Evolutionary conservation across 2,329 filamentous ascomycete species (phyloP).

Genomic region (Fusarium beomiforme): DNA sequence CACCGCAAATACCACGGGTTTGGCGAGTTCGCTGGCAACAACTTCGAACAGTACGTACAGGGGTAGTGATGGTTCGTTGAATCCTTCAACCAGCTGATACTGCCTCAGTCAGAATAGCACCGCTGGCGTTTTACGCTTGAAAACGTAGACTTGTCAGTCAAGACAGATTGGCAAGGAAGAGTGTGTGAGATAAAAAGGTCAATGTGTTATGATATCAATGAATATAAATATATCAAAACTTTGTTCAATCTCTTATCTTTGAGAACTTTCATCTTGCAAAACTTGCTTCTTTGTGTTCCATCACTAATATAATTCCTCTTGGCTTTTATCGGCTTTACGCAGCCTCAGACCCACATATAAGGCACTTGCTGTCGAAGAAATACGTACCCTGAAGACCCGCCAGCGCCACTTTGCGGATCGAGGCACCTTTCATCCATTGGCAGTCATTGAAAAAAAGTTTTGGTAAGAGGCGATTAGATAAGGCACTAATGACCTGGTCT

Average conservation of each 20-base stretch:
- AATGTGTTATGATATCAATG: slow-evolving; percentile 10
- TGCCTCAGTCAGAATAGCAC: slow-evolving; percentile 7
- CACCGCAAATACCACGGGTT: not conserved
- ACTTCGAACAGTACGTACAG: slow-evolving; percentile 23
- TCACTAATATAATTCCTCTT: not conserved
- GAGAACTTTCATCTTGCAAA: not conserved
- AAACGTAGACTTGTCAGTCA: not conserved
- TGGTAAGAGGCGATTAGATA: slow-evolving; percentile 14
- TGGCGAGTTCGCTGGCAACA: slow-evolving; percentile 13
- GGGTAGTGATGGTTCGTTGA: slow-evolving; percentile 31
- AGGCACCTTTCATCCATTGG: slow-evolving; percentile 15
- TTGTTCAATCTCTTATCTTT: not conserved
- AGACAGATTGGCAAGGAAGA: not conserved
- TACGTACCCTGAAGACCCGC: slow-evolving; percentile 17
- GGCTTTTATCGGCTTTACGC: not conserved
- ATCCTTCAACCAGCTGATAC: slow-evolving; percentile 35
- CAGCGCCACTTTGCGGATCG: slow-evolving; percentile 17
- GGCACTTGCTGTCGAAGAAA: not conserved
- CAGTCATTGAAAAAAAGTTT: slow-evolving; percentile 32
- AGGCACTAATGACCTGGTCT: not conserved
- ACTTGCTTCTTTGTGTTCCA: not conserved
- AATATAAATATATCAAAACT: slow-evolving; percentile 1
- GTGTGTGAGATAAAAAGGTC: not conserved
- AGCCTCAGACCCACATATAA: slow-evolving; percentile 13
- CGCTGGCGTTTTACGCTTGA: slow-evolving; percentile 3